Percentiles rank a stretch among this genome's conserved stretches.
Evolutionary conservation across 352 stramenopile species (phyloP).

Genomic region (Phytophthora melonis): DNA sequence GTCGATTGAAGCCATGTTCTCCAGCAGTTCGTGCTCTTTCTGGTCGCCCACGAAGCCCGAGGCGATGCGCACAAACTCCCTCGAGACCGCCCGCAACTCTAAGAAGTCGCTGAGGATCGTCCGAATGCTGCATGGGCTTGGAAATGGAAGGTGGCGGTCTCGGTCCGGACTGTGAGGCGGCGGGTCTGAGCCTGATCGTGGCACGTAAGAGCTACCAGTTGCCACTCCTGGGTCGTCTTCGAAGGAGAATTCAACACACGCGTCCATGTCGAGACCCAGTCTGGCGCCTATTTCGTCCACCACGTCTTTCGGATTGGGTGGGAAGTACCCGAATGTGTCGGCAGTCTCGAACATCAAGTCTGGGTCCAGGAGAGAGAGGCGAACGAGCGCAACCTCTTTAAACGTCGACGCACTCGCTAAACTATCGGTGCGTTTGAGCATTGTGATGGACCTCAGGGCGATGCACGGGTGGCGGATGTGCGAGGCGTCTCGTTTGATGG

Average conservation of each 20-base stretch:
- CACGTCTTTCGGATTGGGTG: conserved; percentile 63
- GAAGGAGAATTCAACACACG: conserved; percentile 75
- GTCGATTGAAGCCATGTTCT: conserved; percentile 66
- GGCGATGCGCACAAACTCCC: conserved; percentile 60
- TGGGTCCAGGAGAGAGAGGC: conserved; percentile 61
- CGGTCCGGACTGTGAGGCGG: background rate
- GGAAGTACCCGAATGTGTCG: conserved; percentile 89
- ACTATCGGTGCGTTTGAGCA: conserved; percentile 6
- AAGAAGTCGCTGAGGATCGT: conserved; percentile 91
- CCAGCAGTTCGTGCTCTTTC: conserved; percentile 54
- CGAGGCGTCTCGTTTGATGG: conserved; percentile 2
- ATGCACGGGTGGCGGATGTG: conserved; percentile 21
- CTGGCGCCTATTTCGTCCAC: conserved; percentile 78
- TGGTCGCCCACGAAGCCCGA: conserved; percentile 56
- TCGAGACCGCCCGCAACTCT: conserved; percentile 85
- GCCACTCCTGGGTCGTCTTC: conserved; percentile 10
- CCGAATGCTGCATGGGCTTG: conserved; percentile 90
- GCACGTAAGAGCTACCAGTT: background rate
- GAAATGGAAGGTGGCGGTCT: conserved; percentile 79
- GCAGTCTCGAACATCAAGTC: conserved; percentile 80
- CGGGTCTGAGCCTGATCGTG: background rate
- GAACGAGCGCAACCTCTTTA: conserved; percentile 47
- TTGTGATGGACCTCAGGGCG: conserved; percentile 11
- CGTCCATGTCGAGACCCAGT: conserved; percentile 87
- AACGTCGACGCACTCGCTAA: background rate